Evolutionary conservation across 805 yeast species (phyloP).

Genomic region (Candida multigemmis): DNA sequence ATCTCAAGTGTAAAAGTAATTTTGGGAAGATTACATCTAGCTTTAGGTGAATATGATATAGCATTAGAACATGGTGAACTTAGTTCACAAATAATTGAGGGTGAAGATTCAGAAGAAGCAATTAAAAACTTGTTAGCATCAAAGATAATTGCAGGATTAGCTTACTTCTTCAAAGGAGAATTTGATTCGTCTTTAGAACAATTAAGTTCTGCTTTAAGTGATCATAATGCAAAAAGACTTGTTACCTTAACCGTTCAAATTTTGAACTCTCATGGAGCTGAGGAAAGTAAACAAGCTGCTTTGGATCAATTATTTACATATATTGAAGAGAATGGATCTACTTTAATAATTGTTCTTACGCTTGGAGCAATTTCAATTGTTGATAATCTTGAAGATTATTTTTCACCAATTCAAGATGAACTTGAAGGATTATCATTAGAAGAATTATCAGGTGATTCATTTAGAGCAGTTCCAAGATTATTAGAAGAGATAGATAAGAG

Average conservation of each 20-base stretch:
- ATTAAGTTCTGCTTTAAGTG: constrained; percentile 50
- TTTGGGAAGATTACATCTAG: constrained; percentile 63
- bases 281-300: constrained; percentile 77
- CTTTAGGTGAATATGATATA: constrained; percentile 39
- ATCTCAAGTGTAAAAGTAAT: constrained; percentile 61
- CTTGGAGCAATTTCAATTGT: constrained; percentile 73
- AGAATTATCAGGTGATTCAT: constrained; percentile 41
- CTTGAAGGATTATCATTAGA: constrained; percentile 40
- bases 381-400: constrained; percentile 48
- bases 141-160: constrained; percentile 62
- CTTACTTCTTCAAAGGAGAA: constrained; percentile 53
- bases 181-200: constrained; percentile 60
- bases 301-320: constrained; percentile 68
- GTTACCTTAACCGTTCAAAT: constrained; percentile 72
- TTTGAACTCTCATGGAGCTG: constrained; percentile 63
- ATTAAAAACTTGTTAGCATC: constrained; percentile 40
- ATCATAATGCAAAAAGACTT: constrained; percentile 52
- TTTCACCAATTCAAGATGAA: constrained; percentile 62
- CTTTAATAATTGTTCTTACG: constrained; percentile 58
- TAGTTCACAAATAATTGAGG: constrained; percentile 41
- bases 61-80: constrained; percentile 57
- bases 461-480: constrained; percentile 49
- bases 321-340: constrained; percentile 56
- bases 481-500: constrained; percentile 41
- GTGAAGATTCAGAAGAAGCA: constrained; percentile 17